Base-by-base conservation (phyloP, 2,329 filamentous ascomycete species). In the Periconia digitata region DNA sequence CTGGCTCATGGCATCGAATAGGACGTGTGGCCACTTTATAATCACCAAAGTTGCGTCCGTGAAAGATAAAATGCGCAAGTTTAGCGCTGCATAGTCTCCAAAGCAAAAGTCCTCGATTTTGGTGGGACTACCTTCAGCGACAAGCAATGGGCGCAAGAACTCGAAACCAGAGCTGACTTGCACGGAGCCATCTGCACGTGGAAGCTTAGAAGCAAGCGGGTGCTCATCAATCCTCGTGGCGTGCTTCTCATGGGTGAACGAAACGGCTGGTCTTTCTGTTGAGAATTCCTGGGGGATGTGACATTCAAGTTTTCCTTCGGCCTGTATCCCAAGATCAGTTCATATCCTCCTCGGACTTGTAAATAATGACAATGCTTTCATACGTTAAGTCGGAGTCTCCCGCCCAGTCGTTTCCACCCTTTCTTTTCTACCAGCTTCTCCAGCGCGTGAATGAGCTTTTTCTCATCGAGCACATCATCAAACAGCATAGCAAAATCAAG, bases 341-440 rank as follows among this genome's bases (percentile, higher is more conserved):
- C 36, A 55, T 7, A n/a, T n/a, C n/a, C n/a, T n/a, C n/a, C n/a
- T n/a, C n/a, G n/a, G n/a, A n/a, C n/a, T n/a, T n/a, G n/a, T n/a
- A n/a, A n/a, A n/a, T n/a, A n/a, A n/a, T n/a, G n/a, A n/a, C n/a
- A n/a, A n/a, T n/a, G n/a, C n/a, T n/a, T n/a, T n/a, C n/a, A n/a
- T 63, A 76, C 76, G 50, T 72, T 76, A 32, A 63, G 44, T 23
- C 75, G 63, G 22, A 79, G 51, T 5, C 77, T 69, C 6, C 75
- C 78, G 0, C 75, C 76, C 1, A 80, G 53, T 49, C 76, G 76
- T 22, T 67, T 69, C 78, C 77, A 80, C 27, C 74, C 73, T 1
- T 71, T 73, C 7, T 68, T 71, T 12, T 74, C 64, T 7, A 79
- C 51, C 13, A 80, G 57, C 13, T 53, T 58, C 8, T 62, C 57